Evolutionary conservation across 2,329 filamentous ascomycete species (phyloP).

Genomic region (Aspergillus sp.): DNA sequence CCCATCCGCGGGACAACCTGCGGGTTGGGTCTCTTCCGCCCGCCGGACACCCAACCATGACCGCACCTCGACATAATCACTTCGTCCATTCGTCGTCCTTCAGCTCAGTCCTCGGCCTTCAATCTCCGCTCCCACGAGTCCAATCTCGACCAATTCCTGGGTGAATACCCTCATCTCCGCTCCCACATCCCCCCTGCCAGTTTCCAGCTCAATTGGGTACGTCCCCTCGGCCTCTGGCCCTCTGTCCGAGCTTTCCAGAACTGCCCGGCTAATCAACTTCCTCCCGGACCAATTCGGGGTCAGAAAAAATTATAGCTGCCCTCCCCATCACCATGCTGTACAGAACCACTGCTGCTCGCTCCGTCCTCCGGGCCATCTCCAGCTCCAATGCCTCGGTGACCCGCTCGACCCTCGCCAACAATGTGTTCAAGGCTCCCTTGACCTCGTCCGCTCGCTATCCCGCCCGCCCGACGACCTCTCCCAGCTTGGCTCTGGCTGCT

Average conservation of each 20-base stretch:
- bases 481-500: slow-evolving; percentile 43
- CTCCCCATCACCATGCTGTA: slow-evolving; percentile 43
- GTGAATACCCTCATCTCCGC: slow-evolving; percentile 32
- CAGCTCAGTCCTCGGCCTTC: slow-evolving; percentile 26
- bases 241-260: slow-evolving; percentile 33
- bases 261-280: slow-evolving; percentile 23
- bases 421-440: slow-evolving; percentile 45
- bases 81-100: slow-evolving; percentile 31
- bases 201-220: slow-evolving; percentile 34
- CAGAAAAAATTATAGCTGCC: slow-evolving; percentile 27
- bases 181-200: slow-evolving; percentile 19
- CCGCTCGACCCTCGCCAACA: slow-evolving; percentile 41
- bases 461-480: slow-evolving; percentile 33
- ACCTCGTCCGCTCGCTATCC: slow-evolving; percentile 41
- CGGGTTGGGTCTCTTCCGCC: slow-evolving; percentile 26
- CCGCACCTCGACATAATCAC: slow-evolving; percentile 35
- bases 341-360: slow-evolving; percentile 46
- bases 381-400: slow-evolving; percentile 44
- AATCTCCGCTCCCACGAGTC: slow-evolving; percentile 36
- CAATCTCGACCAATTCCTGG: slow-evolving; percentile 27
- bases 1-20: slow-evolving; percentile 14
- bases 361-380: slow-evolving; percentile 43
- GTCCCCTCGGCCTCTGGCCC: slow-evolving; percentile 17
- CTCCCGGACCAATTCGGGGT: slow-evolving; percentile 17
- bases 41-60: slow-evolving; percentile 23